Conservation (phyloP, 768 basidiomycete species). For the Boletus tomentosulus region DNA sequence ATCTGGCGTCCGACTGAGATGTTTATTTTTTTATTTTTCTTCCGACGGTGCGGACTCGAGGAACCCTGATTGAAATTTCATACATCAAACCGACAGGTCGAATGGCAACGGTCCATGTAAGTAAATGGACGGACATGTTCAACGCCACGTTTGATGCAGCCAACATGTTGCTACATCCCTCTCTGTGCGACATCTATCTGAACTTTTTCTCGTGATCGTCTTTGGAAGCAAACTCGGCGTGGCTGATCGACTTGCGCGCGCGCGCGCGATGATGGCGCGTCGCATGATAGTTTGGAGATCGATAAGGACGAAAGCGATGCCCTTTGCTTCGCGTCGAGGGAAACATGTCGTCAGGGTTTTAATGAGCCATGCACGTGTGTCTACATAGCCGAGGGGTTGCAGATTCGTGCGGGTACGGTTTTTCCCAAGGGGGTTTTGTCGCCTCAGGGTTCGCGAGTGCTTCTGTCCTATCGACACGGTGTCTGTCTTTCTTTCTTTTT, state of each 20-base stretch:
- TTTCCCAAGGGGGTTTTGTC: neutral
- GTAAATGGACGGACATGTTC: neutral
- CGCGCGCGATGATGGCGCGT: neutral
- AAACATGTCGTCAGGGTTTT: conserved; percentile 1
- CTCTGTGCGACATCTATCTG: neutral
- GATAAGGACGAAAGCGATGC: neutral
- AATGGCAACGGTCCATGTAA: neutral
- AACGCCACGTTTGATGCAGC: neutral
- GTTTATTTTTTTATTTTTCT: neutral
- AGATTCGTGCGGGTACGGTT: neutral
- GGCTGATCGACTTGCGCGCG: neutral
- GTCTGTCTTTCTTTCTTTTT: neutral
- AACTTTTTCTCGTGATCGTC: neutral
- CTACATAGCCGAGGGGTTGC: neutral
- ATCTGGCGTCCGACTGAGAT: neutral
- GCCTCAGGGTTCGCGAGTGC: neutral
- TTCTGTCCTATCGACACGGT: neutral
- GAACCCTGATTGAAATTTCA: neutral
- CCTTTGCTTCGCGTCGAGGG: neutral
- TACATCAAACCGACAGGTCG: neutral
- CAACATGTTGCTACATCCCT: neutral
- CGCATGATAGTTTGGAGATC: neutral
- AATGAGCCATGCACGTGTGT: conserved; percentile 1
- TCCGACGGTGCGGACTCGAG: neutral
- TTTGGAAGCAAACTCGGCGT: neutral